Evolutionary conservation across 1,284 basidiomycete species (phyloP).

Genomic region (Tetrapyrgos nigripes): DNA sequence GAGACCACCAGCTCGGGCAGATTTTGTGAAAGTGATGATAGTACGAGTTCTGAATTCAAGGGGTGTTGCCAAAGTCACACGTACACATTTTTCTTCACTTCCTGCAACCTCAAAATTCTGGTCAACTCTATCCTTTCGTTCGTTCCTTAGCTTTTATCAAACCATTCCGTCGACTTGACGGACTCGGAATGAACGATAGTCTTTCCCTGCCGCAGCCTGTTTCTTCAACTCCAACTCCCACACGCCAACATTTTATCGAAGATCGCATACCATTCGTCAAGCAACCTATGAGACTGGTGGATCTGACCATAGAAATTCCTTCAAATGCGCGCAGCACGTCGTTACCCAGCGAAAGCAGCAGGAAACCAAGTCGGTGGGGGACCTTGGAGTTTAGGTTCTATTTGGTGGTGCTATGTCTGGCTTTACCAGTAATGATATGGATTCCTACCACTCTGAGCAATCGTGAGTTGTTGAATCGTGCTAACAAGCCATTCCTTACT

Average conservation of each 20-base stretch:
- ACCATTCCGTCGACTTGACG: background rate
- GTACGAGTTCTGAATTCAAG: no score
- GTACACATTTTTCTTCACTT: no score
- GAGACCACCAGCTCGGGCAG: no score
- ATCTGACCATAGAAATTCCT: conserved; percentile 57
- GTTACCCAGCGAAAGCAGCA: conserved; percentile 23
- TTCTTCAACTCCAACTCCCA: conserved; percentile 2
- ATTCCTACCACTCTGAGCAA: conserved; percentile 81
- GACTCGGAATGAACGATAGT: conserved; percentile 8
- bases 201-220: conserved; percentile 5
- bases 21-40: no score
- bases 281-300: conserved; percentile 25
- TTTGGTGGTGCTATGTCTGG: conserved; percentile 64
- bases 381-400: conserved; percentile 88
- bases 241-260: background rate
- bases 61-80: no score
- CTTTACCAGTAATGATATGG: conserved; percentile 82
- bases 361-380: conserved; percentile 69
- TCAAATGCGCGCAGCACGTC: conserved; percentile 40
- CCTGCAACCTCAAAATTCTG: no score
- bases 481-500: conserved; percentile 10
- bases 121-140: background rate
- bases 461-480: conserved; percentile 52
- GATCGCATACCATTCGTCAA: conserved; percentile 1
- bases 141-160: conserved; percentile 11